These are phyloP conservation scores for Podospora conica DNA, from an alignment of 495 filamentous ascomycete species.

Conservation along the genomic window DNA sequence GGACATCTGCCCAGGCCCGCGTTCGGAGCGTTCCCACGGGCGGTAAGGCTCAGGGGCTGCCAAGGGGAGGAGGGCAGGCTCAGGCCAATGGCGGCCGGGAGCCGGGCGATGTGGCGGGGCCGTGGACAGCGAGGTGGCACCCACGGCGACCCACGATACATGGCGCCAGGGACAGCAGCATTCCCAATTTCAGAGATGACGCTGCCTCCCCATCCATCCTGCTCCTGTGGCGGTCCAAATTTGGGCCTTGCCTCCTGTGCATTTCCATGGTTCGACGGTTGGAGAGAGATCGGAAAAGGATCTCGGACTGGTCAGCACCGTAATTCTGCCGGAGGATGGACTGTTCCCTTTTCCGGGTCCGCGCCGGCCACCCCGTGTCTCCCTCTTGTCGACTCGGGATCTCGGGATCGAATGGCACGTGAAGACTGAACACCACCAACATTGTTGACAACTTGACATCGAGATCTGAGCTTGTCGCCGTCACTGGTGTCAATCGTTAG, in stretches of 20 bases:
- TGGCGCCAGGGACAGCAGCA: slow-evolving; percentile 8
- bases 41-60: slow-evolving; percentile 10
- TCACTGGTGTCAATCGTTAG: too few relatives aligned
- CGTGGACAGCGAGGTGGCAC: too few relatives aligned
- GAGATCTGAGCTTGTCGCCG: neutral
- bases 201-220: neutral
- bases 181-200: slow-evolving; percentile 5
- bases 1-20: neutral
- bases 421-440: too few relatives aligned
- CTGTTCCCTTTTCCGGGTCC: too few relatives aligned
- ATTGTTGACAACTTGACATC: neutral
- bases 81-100: slow-evolving; percentile 1
- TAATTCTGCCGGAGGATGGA: too few relatives aligned
- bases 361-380: too few relatives aligned
- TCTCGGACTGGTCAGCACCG: too few relatives aligned
- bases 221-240: too few relatives aligned
- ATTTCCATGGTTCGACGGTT: neutral
- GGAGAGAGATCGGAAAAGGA: too few relatives aligned
- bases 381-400: too few relatives aligned
- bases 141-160: too few relatives aligned
- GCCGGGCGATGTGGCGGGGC: neutral
- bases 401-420: too few relatives aligned
- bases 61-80: neutral
- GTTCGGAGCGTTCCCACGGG: neutral
- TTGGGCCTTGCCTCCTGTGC: neutral